Evolutionary conservation across 2,329 filamentous ascomycete species (phyloP), one percentile per base, ranked within the genome.

Genomic region (Fusarium sp.): DNA sequence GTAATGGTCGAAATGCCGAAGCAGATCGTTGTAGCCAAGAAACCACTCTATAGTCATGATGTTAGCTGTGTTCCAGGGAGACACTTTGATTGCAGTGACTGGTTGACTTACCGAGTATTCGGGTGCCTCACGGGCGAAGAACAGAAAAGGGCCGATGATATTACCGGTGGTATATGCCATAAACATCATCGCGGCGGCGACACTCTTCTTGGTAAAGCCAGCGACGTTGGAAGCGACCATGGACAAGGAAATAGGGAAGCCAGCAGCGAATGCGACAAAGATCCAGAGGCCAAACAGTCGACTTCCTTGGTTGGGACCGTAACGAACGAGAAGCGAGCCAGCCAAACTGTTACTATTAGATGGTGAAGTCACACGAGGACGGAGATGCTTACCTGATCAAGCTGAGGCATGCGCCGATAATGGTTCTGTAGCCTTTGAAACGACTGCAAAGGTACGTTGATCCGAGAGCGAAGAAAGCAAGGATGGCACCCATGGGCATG

Each of bases 191-290:
- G 74, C 72, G 0, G 72, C 63, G 2, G 74, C 72, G 5, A 75
- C 68, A 24, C 68, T 74, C 59, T 76, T 76, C 51, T 76, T 76
- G 1, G 74, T 77, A 24, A 75, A 76, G 1, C 74, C 74, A 10
- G 72, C 74, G 2, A 76, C 68, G 1, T 76, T 76, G 10, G 74
- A 76, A 7, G 74, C 71, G 4, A 76, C 31, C 72, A 76, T 58
- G 0, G 74, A 76, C 5, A 76, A 14, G 0, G 65, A 55, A 9
- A 77, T 74, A 0, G 74, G 74, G 7, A 76, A 72, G 0, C 72
- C 74, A 5, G 74, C 74, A 5, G 74, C 74, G 24, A 76, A 76
- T 0, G 74, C 74, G 5, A 72, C 68, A n/a, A 76, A 75, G 3
- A 76, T 39, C 50, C 62, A 72, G 0, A 76, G 38, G 0, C 74